Base-by-base conservation (phyloP, 2,329 filamentous ascomycete genomes). In the Talaromyces sp. region DNA sequence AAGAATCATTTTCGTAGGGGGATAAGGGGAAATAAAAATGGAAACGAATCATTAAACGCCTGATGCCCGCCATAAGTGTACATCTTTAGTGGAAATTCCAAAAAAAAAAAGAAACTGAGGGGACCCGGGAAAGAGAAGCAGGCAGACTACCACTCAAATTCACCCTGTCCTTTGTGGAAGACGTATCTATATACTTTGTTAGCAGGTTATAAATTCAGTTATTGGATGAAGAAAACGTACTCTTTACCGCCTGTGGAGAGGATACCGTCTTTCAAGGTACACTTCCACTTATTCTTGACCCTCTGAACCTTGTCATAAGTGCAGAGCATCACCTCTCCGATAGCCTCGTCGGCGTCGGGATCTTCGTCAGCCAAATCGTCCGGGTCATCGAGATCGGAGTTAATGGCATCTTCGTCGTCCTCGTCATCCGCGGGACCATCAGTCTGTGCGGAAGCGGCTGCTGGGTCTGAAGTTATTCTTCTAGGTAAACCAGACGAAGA, bases 211-310 rank as follows among this genome's bases (percentile, higher is more conserved):
- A n/a, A 40, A 35, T 33, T 53, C n/a, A 53, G 33, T 51, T 17
- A n/a, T 8, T 13, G 28, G 13, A 10, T 39, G 28, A 9, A 2
- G 35, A n/a, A n/a, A 36, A 80, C 83, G 74, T 75, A 88, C 81
- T 99, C 94, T 76, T 90, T 96, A 65, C 91, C 90, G 65, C 93
- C 92, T 37, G 96, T 91, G 45, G 89, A 96, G 65, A 99, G 81
- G 17, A 99, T 89, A 19, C 94, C 94, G 69, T 99, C 94, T 78
- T 97, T 97, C 63, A 99, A 85, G 1, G 91, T 92, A 77, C 94
- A 99, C 89, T 99, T 99, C 89, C 89, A 94, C 84, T 94, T 99
- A 78, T 97, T 99, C 86, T 99, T 99, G 68, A 97, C 94, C 50
- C 94, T 84, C 77, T 97, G 93, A 9, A 99, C 94, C 79, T 99